Evolutionary conservation across 305 asterid genomes (phyloP).

Genomic region (Fraxinus xanthoxyloides): DNA sequence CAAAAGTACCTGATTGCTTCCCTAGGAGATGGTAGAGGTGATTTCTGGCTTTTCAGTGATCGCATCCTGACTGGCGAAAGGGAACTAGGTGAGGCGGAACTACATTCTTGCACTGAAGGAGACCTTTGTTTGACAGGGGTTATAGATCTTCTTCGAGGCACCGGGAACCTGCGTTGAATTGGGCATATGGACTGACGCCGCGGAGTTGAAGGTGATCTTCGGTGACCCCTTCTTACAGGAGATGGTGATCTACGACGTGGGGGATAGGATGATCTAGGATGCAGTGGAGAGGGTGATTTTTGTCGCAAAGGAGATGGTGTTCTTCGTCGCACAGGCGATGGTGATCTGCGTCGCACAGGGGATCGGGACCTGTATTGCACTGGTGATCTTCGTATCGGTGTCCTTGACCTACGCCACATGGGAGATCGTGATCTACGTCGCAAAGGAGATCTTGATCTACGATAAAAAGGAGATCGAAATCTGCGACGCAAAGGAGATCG

Average conservation of each 20-base stretch:
- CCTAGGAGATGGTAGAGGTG: conserved; percentile 56
- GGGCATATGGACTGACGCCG: conserved; percentile 53
- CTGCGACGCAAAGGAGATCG: conserved; percentile 59
- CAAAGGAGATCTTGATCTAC: conserved; percentile 45
- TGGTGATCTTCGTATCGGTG: conserved; percentile 43
- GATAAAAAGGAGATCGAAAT: conserved; percentile 48
- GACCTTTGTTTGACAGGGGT: conserved; percentile 48
- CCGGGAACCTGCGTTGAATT: conserved; percentile 43
- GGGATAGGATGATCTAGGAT: no score
- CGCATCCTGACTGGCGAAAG: conserved; percentile 51
- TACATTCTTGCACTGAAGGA: conserved; percentile 43
- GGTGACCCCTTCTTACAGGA: conserved; percentile 46
- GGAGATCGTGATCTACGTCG: conserved; percentile 37
- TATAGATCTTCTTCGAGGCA: conserved; percentile 46
- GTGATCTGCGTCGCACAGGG: conserved; percentile 42
- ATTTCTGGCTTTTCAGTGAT: conserved; percentile 42
- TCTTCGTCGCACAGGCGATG: conserved; percentile 32
- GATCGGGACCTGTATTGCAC: conserved; percentile 45
- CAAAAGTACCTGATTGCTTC: conserved; percentile 44
- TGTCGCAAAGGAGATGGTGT: conserved; percentile 36
- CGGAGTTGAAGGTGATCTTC: conserved; percentile 48
- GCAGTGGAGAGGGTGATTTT: not conserved
- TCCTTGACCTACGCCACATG: conserved; percentile 45
- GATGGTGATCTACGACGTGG: conserved; percentile 42
- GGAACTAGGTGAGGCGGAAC: conserved; percentile 58